These are phyloP conservation scores for Saitozyma podzolica DNA, from an alignment of 768 basidiomycete genomes.

Conservation along the genomic window DNA sequence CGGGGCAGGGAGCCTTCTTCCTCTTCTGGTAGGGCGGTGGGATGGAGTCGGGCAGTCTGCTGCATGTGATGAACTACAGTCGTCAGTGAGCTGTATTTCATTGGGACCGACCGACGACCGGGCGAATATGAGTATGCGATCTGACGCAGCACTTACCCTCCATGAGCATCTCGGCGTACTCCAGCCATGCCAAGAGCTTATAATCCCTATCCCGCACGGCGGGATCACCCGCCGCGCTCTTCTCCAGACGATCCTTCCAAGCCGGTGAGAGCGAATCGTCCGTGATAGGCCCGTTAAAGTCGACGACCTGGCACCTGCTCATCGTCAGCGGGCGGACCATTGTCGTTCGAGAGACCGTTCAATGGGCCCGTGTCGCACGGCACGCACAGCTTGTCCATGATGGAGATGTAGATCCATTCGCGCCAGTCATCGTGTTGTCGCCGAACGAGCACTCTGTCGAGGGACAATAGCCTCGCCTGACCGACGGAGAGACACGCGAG, in stretches of 20 bases:
- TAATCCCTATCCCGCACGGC: conserved; percentile 44
- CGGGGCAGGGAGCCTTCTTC: too few species aligned
- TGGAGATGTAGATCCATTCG: conserved; percentile 45
- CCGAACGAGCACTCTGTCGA: conserved; percentile 24
- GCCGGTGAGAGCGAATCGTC: conserved; percentile 19
- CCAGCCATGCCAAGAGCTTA: conserved; percentile 48
- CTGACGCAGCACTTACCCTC: conserved; percentile 28
- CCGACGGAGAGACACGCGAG: conserved; percentile 30
- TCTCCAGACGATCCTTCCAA: conserved; percentile 33
- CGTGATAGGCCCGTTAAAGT: conserved; percentile 29
- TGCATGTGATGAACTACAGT: too few species aligned
- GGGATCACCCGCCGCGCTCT: conserved; percentile 19
- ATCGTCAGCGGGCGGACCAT: background rate
- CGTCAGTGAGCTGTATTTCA: too few species aligned
- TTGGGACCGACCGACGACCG: too few species aligned
- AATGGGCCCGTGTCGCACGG: background rate
- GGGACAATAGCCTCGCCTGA: conserved; percentile 21
- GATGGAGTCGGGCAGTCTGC: too few species aligned
- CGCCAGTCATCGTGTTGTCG: conserved; percentile 44
- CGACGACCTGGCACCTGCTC: conserved; percentile 30
- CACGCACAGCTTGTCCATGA: conserved; percentile 38
- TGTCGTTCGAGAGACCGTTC: conserved; percentile 8
- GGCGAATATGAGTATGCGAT: background rate
- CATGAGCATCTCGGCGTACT: conserved; percentile 45
- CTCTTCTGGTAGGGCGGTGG: too few species aligned